phyloP scores from a whole-genome alignment of 192 early-diverging fungal genomes.

The Chytriomyces confervae region DNA sequence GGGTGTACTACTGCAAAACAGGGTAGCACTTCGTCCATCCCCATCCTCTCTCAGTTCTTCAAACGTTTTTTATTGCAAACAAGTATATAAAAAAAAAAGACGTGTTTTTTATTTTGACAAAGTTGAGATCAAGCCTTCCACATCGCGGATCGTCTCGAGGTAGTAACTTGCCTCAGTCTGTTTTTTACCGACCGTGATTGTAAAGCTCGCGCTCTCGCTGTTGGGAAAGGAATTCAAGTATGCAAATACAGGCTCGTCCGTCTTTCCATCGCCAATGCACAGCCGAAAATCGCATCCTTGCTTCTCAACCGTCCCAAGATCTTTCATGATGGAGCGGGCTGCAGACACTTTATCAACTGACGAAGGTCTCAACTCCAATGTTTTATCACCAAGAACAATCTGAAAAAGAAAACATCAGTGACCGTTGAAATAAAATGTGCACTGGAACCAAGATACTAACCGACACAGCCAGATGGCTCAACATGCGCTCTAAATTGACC shows the following conservation, averaged over 20 bases:
- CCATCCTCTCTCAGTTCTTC: background rate
- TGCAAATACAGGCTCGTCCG: conserved; percentile 92
- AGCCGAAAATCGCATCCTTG: conserved; percentile 26
- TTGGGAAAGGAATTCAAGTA: conserved; percentile 48
- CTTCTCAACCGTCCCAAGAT: conserved; percentile 55
- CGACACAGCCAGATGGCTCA: conserved; percentile 91
- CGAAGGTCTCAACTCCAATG: conserved; percentile 94
- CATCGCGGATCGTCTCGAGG: conserved; percentile 66
- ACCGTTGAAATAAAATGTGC: background rate
- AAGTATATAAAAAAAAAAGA: background rate
- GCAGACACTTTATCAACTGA: conserved; percentile 91
- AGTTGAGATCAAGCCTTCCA: conserved; percentile 27
- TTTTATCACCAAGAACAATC: conserved; percentile 96
- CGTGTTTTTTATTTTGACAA: too few species aligned
- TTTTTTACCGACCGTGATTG: conserved; percentile 96
- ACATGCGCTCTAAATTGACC: conserved; percentile 93
- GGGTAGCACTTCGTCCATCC: background rate
- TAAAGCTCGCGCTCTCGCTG: conserved; percentile 55
- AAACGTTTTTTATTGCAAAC: background rate
- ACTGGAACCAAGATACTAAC: conserved; percentile 42
- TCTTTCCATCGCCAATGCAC: conserved; percentile 88
- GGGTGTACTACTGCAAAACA: conserved; percentile 56
- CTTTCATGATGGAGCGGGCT: conserved; percentile 84
- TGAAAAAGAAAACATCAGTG: conserved; percentile 36
- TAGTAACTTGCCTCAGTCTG: conserved; percentile 92